Evolutionary conservation across 495 filamentous ascomycete genomes (phyloP).

Genomic region (Saxophila tyrrhenica): DNA sequence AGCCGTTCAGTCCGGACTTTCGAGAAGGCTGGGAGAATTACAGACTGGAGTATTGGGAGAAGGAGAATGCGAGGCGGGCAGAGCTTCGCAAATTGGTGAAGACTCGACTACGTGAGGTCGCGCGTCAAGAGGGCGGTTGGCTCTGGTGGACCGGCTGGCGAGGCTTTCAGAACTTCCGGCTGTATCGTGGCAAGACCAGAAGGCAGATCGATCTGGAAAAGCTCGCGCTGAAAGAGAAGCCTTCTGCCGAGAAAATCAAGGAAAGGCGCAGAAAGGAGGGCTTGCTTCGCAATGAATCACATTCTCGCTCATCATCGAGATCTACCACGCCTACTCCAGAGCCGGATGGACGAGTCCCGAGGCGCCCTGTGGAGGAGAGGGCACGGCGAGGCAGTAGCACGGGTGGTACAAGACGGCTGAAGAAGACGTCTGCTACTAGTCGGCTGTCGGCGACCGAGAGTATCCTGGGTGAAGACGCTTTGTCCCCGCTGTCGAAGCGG

Average conservation of each 20-base stretch:
- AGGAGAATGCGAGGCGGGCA: constrained; percentile 80
- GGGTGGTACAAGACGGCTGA: neutral
- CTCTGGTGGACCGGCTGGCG: constrained; percentile 67
- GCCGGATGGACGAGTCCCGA: neutral
- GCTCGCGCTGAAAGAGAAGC: constrained; percentile 10
- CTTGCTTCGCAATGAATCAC: constrained; percentile 2
- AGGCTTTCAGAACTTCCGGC: constrained; percentile 31
- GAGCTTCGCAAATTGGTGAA: constrained; percentile 57
- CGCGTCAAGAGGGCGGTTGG: constrained; percentile 62
- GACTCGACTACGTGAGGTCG: constrained; percentile 51
- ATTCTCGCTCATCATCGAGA: constrained; percentile 8
- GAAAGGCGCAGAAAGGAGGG: neutral
- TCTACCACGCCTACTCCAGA: constrained; percentile 11
- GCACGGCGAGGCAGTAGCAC: constrained; percentile 6
- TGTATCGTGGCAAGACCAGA: constrained; percentile 3
- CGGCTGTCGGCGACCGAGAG: constrained; percentile 7
- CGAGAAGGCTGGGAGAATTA: constrained; percentile 97
- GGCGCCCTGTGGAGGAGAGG: neutral
- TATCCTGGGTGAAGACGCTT: neutral
- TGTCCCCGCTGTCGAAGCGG: neutral
- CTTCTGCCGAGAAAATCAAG: constrained; percentile 2
- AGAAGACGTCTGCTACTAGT: neutral
- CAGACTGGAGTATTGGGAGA: constrained; percentile 89
- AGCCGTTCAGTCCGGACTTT: constrained; percentile 88
- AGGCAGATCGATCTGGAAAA: constrained; percentile 26